Conservation (phyloP, 495 filamentous ascomycete species). For the Thermochaetoides thermophila region DNA sequence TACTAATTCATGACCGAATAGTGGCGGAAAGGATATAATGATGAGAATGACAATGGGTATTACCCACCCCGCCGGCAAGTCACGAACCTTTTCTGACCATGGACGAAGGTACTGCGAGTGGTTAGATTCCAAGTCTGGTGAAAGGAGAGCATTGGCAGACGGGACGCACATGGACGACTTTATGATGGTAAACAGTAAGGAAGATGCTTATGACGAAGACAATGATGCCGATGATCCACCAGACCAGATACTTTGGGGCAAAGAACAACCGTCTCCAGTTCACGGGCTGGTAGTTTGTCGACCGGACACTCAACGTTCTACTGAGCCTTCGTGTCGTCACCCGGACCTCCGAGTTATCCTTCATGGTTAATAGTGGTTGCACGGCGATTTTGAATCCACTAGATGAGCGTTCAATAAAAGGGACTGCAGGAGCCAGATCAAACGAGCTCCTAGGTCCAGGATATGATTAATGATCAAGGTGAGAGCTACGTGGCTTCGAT, state of each 20-base stretch:
- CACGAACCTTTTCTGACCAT: constrained; percentile 15
- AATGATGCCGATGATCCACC: constrained; percentile 6
- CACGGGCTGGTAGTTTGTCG: constrained; percentile 12
- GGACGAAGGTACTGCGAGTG: constrained; percentile 14
- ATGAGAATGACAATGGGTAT: constrained; percentile 21
- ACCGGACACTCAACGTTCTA: not conserved
- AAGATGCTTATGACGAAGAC: constrained; percentile 9
- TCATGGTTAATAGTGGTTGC: too few species aligned
- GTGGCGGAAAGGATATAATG: constrained; percentile 20
- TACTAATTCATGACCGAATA: constrained; percentile 22
- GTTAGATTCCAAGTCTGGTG: too few species aligned
- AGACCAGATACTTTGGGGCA: constrained; percentile 9
- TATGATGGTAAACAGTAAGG: constrained; percentile 9
- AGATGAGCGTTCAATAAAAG: too few species aligned
- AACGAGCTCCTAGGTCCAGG: too few species aligned
- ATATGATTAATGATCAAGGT: too few species aligned
- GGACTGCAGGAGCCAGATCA: too few species aligned
- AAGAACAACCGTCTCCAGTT: constrained; percentile 12
- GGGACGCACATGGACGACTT: constrained; percentile 9
- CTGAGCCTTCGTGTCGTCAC: not conserved
- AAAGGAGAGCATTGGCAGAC: too few species aligned
- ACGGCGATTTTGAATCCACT: too few species aligned
- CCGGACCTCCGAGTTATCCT: constrained; percentile 1
- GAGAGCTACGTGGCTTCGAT: too few species aligned
- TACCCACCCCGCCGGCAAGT: constrained; percentile 15